Conservation (phyloP, 2,329 filamentous ascomycete species). For the Fusarium dlaminii region DNA sequence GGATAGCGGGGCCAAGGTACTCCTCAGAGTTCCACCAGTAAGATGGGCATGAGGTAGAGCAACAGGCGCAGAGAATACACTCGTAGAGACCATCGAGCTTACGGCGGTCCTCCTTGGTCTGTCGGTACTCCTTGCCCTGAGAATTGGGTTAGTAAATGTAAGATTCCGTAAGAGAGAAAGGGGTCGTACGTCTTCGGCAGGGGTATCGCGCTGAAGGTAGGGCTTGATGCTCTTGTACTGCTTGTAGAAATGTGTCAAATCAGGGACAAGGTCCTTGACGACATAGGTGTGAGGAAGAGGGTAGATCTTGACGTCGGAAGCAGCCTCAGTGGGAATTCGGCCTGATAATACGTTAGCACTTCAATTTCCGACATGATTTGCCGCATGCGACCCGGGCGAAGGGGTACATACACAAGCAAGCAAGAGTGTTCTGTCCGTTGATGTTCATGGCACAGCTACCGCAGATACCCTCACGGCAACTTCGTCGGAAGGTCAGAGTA, state of each 20-base stretch:
- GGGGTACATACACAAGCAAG: conserved; percentile 82
- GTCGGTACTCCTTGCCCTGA: conserved; percentile 90
- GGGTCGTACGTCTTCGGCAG: conserved; percentile 75
- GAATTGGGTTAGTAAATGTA: conserved; percentile 8
- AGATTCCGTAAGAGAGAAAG: not conserved
- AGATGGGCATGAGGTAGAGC: conserved; percentile 98
- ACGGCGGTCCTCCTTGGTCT: conserved; percentile 89
- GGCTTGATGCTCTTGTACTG: conserved; percentile 99
- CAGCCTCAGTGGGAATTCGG: conserved; percentile 87
- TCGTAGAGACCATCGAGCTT: conserved; percentile 99
- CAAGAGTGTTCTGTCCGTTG: conserved; percentile 96
- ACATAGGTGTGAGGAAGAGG: conserved; percentile 98
- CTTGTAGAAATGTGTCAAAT: conserved; percentile 99
- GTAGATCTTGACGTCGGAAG: conserved; percentile 91
- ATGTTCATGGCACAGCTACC: conserved; percentile 99
- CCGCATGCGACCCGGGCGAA: conserved; percentile 38
- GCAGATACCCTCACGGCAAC: conserved; percentile 97
- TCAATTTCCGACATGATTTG: conserved; percentile 29
- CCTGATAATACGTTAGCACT: conserved; percentile 62
- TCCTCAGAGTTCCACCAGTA: conserved; percentile 99
- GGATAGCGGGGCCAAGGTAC: conserved; percentile 95
- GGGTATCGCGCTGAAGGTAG: conserved; percentile 91
- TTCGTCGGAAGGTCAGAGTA: conserved; percentile 93
- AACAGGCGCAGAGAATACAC: conserved; percentile 99
- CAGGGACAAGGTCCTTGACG: conserved; percentile 97